Evolutionary conservation across 768 basidiomycete genomes (phyloP).

Genomic region (Lenzites betulinus): DNA sequence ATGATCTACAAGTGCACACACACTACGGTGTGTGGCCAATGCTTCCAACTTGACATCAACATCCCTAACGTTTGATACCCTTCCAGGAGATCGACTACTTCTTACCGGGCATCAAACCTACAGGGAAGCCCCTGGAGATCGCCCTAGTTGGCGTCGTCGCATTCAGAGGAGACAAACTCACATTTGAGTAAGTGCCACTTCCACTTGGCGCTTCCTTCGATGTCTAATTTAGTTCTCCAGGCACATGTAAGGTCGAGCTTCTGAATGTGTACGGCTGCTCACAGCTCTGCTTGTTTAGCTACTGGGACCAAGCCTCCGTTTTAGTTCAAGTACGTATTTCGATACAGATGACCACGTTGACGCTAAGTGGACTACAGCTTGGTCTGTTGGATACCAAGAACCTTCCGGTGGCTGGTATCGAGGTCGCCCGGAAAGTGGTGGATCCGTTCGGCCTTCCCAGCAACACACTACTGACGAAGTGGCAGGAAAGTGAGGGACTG

Average conservation of each 20-base stretch:
- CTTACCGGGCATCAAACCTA: constrained; percentile 34
- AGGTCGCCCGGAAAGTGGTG: constrained; percentile 42
- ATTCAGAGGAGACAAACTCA: constrained; percentile 51
- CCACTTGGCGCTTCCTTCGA: not conserved
- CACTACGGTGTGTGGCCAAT: constrained; percentile 32
- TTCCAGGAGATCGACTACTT: constrained; percentile 45
- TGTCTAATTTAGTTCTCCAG: constrained; percentile 12
- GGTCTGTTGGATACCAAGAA: constrained; percentile 36
- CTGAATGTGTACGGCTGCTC: not conserved
- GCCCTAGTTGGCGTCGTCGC: constrained; percentile 48
- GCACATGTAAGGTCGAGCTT: constrained; percentile 37
- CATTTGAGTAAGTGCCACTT: constrained; percentile 43
- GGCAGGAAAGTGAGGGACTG: constrained; percentile 41
- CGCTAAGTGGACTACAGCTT: constrained; percentile 26
- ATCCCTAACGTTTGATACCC: not conserved
- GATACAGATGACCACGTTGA: not conserved
- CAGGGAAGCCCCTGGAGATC: constrained; percentile 41
- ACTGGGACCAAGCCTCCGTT: constrained; percentile 52
- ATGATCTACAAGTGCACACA: constrained; percentile 48
- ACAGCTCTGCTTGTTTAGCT: constrained; percentile 29
- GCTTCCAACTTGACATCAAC: too few species aligned
- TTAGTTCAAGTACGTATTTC: constrained; percentile 39
- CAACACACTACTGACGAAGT: constrained; percentile 39
- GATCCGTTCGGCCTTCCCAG: constrained; percentile 45
- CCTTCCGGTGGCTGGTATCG: constrained; percentile 44